These are phyloP conservation scores for Xanthoconium stramineum DNA, from an alignment of 768 basidiomycete species.

Conservation along the genomic window DNA sequence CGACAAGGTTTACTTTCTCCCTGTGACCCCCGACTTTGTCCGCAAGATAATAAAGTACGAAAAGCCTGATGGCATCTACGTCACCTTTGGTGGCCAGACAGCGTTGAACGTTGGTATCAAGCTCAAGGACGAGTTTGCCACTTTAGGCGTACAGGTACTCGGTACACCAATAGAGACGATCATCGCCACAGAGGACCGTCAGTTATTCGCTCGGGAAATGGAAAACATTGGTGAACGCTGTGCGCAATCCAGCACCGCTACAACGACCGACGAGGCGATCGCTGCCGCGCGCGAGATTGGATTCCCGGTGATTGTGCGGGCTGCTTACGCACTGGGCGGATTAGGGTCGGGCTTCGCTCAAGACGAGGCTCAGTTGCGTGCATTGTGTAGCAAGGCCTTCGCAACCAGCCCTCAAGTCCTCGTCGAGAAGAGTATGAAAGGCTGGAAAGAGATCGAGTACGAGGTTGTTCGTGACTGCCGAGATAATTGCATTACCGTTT, in stretches of 20 bases:
- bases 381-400: constrained; percentile 91
- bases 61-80: constrained; percentile 98
- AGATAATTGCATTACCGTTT: constrained; percentile 98
- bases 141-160: constrained; percentile 86
- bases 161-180: constrained; percentile 97
- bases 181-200: constrained; percentile 95
- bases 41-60: constrained; percentile 98
- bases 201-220: constrained; percentile 93
- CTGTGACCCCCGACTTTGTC: constrained; percentile 97
- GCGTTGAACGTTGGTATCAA: constrained; percentile 96
- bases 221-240: constrained; percentile 94
- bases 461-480: constrained; percentile 97
- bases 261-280: constrained; percentile 80
- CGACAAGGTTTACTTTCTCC: constrained; percentile 99
- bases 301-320: constrained; percentile 94
- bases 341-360: constrained; percentile 97
- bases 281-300: constrained; percentile 82
- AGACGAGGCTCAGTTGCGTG: constrained; percentile 83
- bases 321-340: constrained; percentile 95
- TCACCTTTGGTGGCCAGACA: constrained; percentile 98
- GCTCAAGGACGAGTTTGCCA: constrained; percentile 94
- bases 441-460: constrained; percentile 99
- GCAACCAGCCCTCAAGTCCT: constrained; percentile 97
- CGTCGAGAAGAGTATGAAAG: constrained; percentile 99
- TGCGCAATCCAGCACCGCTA: constrained; percentile 85